Evolutionary conservation across 768 basidiomycete genomes (phyloP).

Genomic region (Lactifluus subvellereus): DNA sequence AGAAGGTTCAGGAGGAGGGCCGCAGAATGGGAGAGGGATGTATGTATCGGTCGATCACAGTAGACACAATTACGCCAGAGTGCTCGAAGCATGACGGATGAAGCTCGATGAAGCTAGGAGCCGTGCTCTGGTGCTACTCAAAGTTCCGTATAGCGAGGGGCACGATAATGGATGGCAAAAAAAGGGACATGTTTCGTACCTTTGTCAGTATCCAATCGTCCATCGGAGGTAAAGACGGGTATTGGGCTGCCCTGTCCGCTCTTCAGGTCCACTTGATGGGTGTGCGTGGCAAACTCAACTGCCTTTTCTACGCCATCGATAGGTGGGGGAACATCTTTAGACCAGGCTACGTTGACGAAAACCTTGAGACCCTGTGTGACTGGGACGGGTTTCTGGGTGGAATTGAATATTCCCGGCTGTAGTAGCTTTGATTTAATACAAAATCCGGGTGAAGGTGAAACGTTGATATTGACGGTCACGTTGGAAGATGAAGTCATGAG

Average conservation of each 20-base stretch:
- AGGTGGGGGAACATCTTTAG: slow-evolving; percentile 60
- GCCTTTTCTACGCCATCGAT: slow-evolving; percentile 53
- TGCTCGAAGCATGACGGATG: too few species aligned
- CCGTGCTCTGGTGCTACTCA: background rate
- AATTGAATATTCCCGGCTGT: slow-evolving; percentile 35
- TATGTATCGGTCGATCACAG: background rate
- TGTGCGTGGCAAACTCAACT: slow-evolving; percentile 53
- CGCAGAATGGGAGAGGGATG: background rate
- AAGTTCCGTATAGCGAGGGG: too few species aligned
- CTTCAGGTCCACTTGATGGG: slow-evolving; percentile 34
- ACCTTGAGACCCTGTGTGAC: slow-evolving; percentile 52
- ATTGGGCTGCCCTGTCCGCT: slow-evolving; percentile 46
- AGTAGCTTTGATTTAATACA: slow-evolving; percentile 57
- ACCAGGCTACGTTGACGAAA: slow-evolving; percentile 74
- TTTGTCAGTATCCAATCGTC: slow-evolving; percentile 61
- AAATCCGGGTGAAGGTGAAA: slow-evolving; percentile 55
- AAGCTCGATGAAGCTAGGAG: background rate
- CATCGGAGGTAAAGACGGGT: slow-evolving; percentile 66
- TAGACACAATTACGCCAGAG: background rate
- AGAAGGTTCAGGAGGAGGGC: background rate
- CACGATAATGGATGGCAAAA: background rate
- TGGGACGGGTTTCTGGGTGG: slow-evolving; percentile 28
- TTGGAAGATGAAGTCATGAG: slow-evolving; percentile 8
- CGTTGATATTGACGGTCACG: slow-evolving; percentile 8
- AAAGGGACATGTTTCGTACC: slow-evolving; percentile 34